Conservation (phyloP, 805 yeast genomes). For the Grigorovia yakushimaensis region DNA sequence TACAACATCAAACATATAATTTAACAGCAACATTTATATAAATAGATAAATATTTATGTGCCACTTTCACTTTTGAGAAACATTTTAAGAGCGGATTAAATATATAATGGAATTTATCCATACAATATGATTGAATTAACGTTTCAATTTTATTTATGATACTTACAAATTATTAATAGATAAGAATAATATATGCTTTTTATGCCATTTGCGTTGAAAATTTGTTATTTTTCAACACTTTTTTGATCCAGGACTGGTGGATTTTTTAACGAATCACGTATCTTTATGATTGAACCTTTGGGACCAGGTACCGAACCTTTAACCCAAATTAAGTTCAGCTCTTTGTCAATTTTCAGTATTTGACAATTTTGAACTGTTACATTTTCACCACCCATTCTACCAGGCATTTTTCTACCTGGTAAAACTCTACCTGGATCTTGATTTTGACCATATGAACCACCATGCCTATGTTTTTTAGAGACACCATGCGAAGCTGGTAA, state of each 20-base stretch:
- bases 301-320: slow-evolving; percentile 93
- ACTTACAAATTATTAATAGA: no score
- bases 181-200: no score
- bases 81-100: no score
- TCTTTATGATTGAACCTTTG: slow-evolving; percentile 58
- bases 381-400: slow-evolving; percentile 78
- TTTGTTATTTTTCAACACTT: not conserved
- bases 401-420: slow-evolving; percentile 98
- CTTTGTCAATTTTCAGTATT: slow-evolving; percentile 72
- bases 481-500: slow-evolving; percentile 93
- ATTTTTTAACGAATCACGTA: slow-evolving; percentile 67
- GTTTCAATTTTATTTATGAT: no score
- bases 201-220: no score
- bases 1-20: no score
- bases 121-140: no score
- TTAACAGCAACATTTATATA: no score
- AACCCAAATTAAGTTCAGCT: slow-evolving; percentile 68
- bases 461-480: slow-evolving; percentile 84
- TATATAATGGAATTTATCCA: no score
- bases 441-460: slow-evolving; percentile 95
- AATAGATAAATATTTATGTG: no score
- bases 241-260: not conserved
- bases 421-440: slow-evolving; percentile 93
- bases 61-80: no score
- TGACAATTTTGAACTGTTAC: slow-evolving; percentile 68